phyloP scores from a whole-genome alignment of 73 alveolate genomes.

The Stentor coeruleus region DNA sequence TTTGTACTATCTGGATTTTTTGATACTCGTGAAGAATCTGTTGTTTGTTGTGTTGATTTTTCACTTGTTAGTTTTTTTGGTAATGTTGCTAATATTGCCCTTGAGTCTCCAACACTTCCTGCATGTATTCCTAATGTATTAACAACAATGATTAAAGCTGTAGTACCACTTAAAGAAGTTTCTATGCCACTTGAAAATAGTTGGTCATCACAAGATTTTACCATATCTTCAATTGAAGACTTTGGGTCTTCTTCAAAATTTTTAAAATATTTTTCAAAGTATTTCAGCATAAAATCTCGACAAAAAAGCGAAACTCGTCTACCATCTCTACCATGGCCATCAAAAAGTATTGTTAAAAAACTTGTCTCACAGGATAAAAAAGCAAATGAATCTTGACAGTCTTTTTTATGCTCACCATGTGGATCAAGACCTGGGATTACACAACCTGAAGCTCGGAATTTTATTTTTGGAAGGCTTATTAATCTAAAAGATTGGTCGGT shows the following conservation, averaged over 20 bases:
- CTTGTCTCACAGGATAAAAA: background rate
- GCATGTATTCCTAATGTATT: slow-evolving; percentile 16
- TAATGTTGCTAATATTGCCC: slow-evolving; percentile 36
- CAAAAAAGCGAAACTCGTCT: background rate
- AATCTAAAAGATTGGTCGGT: background rate
- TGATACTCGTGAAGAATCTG: background rate
- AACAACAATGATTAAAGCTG: background rate
- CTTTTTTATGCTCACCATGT: slow-evolving; percentile 11
- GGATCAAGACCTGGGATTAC: slow-evolving; percentile 34
- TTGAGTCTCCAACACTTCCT: slow-evolving; percentile 54
- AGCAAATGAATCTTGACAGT: slow-evolving; percentile 18
- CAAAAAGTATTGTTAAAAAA: background rate
- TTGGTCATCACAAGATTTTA: background rate
- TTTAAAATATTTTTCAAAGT: background rate
- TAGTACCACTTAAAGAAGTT: slow-evolving; percentile 1
- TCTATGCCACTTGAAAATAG: background rate
- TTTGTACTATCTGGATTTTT: background rate
- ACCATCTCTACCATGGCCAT: slow-evolving; percentile 27
- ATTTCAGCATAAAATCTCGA: background rate
- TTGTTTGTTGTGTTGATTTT: slow-evolving; percentile 10
- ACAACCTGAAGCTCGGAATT: slow-evolving; percentile 22
- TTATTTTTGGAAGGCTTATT: background rate
- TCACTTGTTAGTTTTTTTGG: slow-evolving; percentile 42
- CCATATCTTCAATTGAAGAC: background rate
- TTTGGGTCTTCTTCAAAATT: background rate